phyloP scores from a whole-genome alignment of 2,329 filamentous ascomycete genomes.

The Arthroderma sp. region DNA sequence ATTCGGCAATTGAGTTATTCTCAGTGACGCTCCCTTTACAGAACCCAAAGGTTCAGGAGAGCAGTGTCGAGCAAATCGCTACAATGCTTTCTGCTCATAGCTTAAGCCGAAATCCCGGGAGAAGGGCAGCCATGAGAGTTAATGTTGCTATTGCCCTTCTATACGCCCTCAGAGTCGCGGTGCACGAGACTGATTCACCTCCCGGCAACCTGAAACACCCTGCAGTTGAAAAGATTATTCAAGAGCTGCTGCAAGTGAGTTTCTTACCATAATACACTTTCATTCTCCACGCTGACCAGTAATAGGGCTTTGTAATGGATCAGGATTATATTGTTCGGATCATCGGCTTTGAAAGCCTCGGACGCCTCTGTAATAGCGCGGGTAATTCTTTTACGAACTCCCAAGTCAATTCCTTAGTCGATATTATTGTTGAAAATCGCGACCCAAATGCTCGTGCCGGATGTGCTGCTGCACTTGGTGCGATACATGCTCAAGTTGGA shows the following conservation, averaged over 20 bases:
- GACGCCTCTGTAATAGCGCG: slow-evolving; percentile 68
- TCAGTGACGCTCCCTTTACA: slow-evolving; percentile 83
- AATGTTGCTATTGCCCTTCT: slow-evolving; percentile 77
- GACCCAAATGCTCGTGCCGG: slow-evolving; percentile 88
- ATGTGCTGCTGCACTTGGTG: slow-evolving; percentile 83
- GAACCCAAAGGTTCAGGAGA: slow-evolving; percentile 84
- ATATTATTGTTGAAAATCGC: slow-evolving; percentile 85
- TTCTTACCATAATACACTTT: neutral
- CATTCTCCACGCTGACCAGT: neutral
- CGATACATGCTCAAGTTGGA: slow-evolving; percentile 87
- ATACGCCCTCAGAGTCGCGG: slow-evolving; percentile 67
- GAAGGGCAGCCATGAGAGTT: slow-evolving; percentile 80
- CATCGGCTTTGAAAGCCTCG: slow-evolving; percentile 72
- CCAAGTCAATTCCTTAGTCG: slow-evolving; percentile 82
- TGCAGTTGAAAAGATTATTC: slow-evolving; percentile 61
- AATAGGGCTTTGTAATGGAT: slow-evolving; percentile 59
- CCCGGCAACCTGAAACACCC: slow-evolving; percentile 59
- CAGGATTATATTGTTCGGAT: slow-evolving; percentile 75
- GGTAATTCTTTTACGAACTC: slow-evolving; percentile 80
- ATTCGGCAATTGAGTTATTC: slow-evolving; percentile 86
- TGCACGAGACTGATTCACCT: slow-evolving; percentile 62
- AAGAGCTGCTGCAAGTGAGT: slow-evolving; percentile 62
- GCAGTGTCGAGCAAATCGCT: slow-evolving; percentile 82
- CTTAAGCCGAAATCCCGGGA: slow-evolving; percentile 71
- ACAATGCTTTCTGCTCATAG: slow-evolving; percentile 72